These are phyloP conservation scores for Deinandra increscens DNA, from an alignment of 129 eudicot genomes.

Conservation along the genomic window DNA sequence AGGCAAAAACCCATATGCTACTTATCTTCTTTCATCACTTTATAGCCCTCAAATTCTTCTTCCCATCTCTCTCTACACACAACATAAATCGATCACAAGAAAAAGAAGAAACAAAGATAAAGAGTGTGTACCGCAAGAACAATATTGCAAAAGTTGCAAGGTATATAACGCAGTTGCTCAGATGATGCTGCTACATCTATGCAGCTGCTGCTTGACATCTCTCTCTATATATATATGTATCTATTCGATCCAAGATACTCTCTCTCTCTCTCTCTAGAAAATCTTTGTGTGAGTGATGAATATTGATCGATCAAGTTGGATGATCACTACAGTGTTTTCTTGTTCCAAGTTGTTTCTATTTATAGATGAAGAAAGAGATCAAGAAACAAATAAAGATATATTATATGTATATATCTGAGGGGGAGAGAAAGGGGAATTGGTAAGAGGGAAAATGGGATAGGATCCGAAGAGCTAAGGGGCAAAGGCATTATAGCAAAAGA, in stretches of 20 bases:
- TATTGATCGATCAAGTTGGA: constrained; percentile 24
- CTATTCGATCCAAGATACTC: not conserved
- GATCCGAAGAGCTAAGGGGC: constrained; percentile 50
- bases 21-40: constrained; percentile 15
- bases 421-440: constrained; percentile 28
- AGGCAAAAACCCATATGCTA: constrained; percentile 3
- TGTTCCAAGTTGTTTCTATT: constrained; percentile 26
- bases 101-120: not conserved
- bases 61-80: not conserved
- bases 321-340: constrained; percentile 35
- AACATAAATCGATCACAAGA: constrained; percentile 1
- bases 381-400: constrained; percentile 33
- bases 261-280: not conserved
- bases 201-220: constrained; percentile 52
- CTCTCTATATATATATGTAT: constrained; percentile 3
- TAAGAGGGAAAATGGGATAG: constrained; percentile 40
- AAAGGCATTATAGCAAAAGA: constrained; percentile 40
- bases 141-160: constrained; percentile 97
- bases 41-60: constrained; percentile 12
- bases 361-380: constrained; percentile 33
- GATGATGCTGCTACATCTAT: constrained; percentile 45
- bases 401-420: constrained; percentile 25
- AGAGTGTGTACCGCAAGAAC: constrained; percentile 84
- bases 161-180: constrained; percentile 91
- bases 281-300: constrained; percentile 20